Evolutionary conservation across 371 early-diverging fungal genomes (phyloP), one percentile per base, ranked within the genome.

Genomic region (Choanephora cucurbitarum): DNA sequence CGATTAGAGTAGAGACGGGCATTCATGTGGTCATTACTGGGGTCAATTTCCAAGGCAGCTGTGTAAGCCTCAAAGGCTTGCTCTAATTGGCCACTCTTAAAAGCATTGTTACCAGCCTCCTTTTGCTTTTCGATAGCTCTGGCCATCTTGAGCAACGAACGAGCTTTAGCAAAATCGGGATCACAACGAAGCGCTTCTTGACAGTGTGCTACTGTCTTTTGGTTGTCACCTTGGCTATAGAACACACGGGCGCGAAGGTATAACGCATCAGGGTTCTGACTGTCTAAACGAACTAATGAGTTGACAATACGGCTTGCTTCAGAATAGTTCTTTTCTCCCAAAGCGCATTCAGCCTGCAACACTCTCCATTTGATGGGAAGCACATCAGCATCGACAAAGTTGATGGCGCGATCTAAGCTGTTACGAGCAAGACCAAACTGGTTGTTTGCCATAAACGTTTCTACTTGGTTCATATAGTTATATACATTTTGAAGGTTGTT

Each of bases 1-100:
- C 92, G 75, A 68, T 93, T 93, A 23, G 85, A 85, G 46, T 90
- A 83, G 40, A 93, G 71, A 57, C 88, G 91, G 47, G 84, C 81
- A 49, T 87, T 83, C 57, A 83, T 80, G 44, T 79, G 79, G 22
- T 79, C 80, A 48, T 86, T 87, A n/a, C 81, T 72, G 1, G 83
- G 70, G 55, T 93, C 92, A 32, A 85, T 83, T 7, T 78, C 86
- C 52, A 94, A 58, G n/a, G 84, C 88, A 23, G 78, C 57, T 11
- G 84, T 83, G 60, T 94, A 94, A 18, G 82, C 79, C 9, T 83
- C 85, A 49, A 84, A 80, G 17, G 94, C 94, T 48, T 82, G 82
- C 1, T 75, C 76, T 52, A 79, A 72, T 37, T 80, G 58, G 33
- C 80, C 79, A 8, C 72, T 53, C 49, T 84, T 84, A 75, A 91